Evolutionary conservation across 2,329 filamentous ascomycete species (phyloP), one percentile per base, ranked within the genome.

Genomic region (Fusarium nurragi): DNA sequence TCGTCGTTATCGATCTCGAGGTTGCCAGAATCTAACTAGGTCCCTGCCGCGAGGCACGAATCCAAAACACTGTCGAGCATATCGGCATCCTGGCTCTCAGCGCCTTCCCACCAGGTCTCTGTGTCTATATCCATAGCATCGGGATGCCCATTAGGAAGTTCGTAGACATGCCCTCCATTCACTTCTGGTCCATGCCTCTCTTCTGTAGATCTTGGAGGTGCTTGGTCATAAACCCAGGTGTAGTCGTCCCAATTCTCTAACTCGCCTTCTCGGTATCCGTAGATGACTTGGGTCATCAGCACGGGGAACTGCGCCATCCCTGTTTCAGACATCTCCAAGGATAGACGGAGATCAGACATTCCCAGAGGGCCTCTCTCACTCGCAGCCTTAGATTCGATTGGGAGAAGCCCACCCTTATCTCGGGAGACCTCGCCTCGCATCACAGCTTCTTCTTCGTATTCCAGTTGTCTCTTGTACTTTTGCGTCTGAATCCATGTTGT

Each of bases 221-320:
- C 58, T 61, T 76, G 48, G 26, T 77, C 79, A 18, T 81, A 78
- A 22, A 85, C 67, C 74, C 80, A 87, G 1, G 84, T 84, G 69
- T 88, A 87, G 68, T 88, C 85, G 40, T 85, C 77, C 80, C 85
- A 88, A 54, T 86, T 82, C 67, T 93, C 90, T 14, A 93, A 80
- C 74, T 93, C 91, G 52, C 90, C 90, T 72, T 95, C 92, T 28
- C 90, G 83, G 71, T 91, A 93, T 7, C 85, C 85, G 61, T 88
- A 86, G 70, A 89, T 80, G 41, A 97, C 87, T 51, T 88, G 84
- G 38, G 90, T 88, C 25, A 88, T 85, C 34, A 97, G 81, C 22
- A 92, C 83, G 0, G 92, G 92, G 78, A 95, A 94, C 60, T 92
- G 88, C 11, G 88, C 88, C 64, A 97, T 83, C 58, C 91, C 89